Base-by-base conservation (phyloP, 176 grass and related monocot genomes). In the Carex scoparia region DNA sequence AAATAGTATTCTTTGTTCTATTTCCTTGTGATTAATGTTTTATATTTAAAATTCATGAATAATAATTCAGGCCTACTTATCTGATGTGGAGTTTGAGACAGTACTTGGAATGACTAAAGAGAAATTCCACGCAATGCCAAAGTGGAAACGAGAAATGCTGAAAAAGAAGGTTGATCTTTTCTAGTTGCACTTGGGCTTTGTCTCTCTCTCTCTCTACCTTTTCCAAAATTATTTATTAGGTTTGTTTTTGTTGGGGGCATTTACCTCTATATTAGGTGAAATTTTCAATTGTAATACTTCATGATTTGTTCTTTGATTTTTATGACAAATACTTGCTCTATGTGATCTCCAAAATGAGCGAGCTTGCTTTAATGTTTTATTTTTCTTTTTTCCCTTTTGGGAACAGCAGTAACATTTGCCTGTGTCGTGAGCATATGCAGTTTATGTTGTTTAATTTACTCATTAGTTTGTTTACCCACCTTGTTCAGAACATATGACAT, bases 121-220 rank as follows among this genome's bases (percentile, higher is more conserved):
- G 57, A 80, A 87, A 67, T 97, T 97, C 78, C 90, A 92, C 89
- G 51, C 28, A 51, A 86, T 94, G 62, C 92, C 95, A 77, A 94
- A 81, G 49, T 97, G 95, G 95, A 97, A 97, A 89, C 95, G 93
- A 88, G 95, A 97, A 79, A 82, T 97, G 31, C 88, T 89, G 73
- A 97, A 97, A 86, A 86, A 87, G 70, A 97, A 94, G 87, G 72
- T 87, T 16, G 91, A 92, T 79, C 95, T 97, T 67, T 97, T 97
- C 89, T 97, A 84, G 73, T 56, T 77, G 49, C 46, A 56, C 13
- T 77, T 27, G 19, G 19, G 46, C 10, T 70, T 11, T 51, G 48
- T 51, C 67, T 70, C 32, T 70, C 11, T 7, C 49, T 56, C 23
- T 32, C 49, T 55, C 4, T 55, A 7, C 48, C 5, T 2, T 11